These are phyloP conservation scores for Emiliania huxleyi DNA, from an alignment of 78 protist genomes.

Conservation along the genomic window DNA sequence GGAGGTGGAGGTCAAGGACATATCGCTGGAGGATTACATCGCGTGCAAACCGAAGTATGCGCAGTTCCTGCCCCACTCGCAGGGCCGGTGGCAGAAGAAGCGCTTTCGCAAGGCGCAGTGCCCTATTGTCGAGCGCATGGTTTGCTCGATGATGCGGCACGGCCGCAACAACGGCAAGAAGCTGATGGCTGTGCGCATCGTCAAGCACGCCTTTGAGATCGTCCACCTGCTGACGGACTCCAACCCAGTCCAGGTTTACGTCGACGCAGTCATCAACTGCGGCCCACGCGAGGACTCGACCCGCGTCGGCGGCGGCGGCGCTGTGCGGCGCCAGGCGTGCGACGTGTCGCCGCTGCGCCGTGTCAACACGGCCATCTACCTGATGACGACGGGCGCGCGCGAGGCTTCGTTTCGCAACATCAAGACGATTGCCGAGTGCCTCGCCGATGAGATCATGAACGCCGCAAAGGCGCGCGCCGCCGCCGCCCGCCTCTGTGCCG, in stretches of 20 bases:
- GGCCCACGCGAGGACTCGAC: slow-evolving; percentile 99
- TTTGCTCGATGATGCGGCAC: slow-evolving; percentile 87
- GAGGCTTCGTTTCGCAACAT: slow-evolving; percentile 97
- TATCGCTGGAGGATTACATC: slow-evolving; percentile 90
- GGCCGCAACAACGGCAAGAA: slow-evolving; percentile 99
- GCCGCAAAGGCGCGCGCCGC: slow-evolving; percentile 84
- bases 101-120: slow-evolving; percentile 99
- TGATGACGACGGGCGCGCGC: slow-evolving; percentile 77
- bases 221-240: slow-evolving; percentile 96
- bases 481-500: no score
- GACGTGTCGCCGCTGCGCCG: slow-evolving; percentile 99
- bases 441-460: slow-evolving; percentile 98
- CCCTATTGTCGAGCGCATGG: slow-evolving; percentile 97
- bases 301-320: slow-evolving; percentile 97
- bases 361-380: slow-evolving; percentile 81
- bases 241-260: slow-evolving; percentile 91
- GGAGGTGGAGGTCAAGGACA: slow-evolving; percentile 73
- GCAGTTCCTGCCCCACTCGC: slow-evolving; percentile 93
- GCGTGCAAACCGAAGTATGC: slow-evolving; percentile 76
- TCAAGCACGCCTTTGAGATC: slow-evolving; percentile 98
- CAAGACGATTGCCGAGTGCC: slow-evolving; percentile 93
- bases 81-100: slow-evolving; percentile 91
- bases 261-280: slow-evolving; percentile 91
- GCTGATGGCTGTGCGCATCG: slow-evolving; percentile 96
- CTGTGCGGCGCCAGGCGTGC: slow-evolving; percentile 99